Percentiles rank a stretch among this genome's conserved stretches.
Conservation (phyloP, 2,329 filamentous ascomycete genomes). For the Xylaria sp. region DNA sequence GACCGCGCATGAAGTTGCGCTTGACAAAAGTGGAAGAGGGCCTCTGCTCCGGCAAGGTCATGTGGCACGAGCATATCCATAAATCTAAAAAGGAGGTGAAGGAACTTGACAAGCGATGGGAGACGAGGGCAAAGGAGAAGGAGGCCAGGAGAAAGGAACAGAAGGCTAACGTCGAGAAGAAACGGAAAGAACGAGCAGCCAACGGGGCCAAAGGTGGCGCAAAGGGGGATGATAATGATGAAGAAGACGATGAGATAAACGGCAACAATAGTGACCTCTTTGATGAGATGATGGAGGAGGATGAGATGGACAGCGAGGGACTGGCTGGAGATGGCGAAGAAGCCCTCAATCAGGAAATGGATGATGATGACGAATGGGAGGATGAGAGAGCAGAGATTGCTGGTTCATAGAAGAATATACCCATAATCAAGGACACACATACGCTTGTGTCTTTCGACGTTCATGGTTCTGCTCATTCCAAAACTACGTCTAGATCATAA, state of each 20-base stretch:
- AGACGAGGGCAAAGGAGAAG: conserved; percentile 80
- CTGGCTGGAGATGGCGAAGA: conserved; percentile 61
- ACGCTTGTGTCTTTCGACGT: not conserved
- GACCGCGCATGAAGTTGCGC: conserved; percentile 86
- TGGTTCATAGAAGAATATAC: conserved; percentile 37
- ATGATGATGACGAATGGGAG: conserved; percentile 63
- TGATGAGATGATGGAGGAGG: conserved; percentile 58
- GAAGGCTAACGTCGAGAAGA: conserved; percentile 89
- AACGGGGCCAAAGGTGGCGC: conserved; percentile 52
- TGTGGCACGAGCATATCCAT: conserved; percentile 97
- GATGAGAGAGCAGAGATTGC: conserved; percentile 54
- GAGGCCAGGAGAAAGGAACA: conserved; percentile 83
- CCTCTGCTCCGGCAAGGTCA: conserved; percentile 85
- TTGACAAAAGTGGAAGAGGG: conserved; percentile 97
- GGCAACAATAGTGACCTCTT: conserved; percentile 54
- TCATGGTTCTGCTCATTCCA: not conserved
- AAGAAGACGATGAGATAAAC: conserved; percentile 52
- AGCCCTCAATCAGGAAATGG: conserved; percentile 60
- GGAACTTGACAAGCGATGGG: conserved; percentile 85
- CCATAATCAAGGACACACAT: conserved; percentile 14
- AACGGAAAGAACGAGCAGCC: conserved; percentile 68
- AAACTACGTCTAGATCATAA: not conserved
- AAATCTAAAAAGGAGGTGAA: conserved; percentile 83
- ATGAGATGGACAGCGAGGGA: conserved; percentile 63
- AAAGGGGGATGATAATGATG: conserved; percentile 52